phyloP scores from a whole-genome alignment of 1,284 basidiomycete genomes.

The Wolfiporia cocos region DNA sequence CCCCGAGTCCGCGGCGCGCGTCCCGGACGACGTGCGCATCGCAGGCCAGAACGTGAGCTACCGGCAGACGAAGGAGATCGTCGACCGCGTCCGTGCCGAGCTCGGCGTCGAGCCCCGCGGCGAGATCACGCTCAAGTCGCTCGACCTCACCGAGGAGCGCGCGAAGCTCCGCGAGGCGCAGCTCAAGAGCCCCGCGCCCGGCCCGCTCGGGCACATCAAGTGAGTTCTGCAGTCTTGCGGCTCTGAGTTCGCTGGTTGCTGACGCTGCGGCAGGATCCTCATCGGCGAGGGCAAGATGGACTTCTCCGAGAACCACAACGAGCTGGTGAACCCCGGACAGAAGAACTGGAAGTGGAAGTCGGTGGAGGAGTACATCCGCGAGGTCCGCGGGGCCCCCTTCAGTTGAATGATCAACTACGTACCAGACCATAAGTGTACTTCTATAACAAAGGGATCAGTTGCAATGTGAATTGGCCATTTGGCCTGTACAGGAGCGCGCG shows the following conservation, averaged over 20 bases:
- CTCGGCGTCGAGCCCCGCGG: slow-evolving; percentile 8
- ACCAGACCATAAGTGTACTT: too few relatives aligned
- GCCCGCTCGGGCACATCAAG: slow-evolving; percentile 5
- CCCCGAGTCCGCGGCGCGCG: slow-evolving; percentile 12
- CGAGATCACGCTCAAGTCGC: slow-evolving; percentile 12
- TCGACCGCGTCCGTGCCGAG: slow-evolving; percentile 11
- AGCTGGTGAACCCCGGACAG: slow-evolving; percentile 23
- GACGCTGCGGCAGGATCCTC: slow-evolving; percentile 13
- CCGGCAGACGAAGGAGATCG: slow-evolving; percentile 14
- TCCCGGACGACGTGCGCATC: slow-evolving; percentile 21
- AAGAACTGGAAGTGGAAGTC: slow-evolving; percentile 26
- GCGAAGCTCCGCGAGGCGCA: slow-evolving; percentile 10
- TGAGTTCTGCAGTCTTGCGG: slow-evolving; percentile 1
- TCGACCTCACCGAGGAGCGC: slow-evolving; percentile 11
- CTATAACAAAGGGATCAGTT: too few relatives aligned
- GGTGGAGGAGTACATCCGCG: slow-evolving; percentile 17
- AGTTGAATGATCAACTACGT: not conserved
- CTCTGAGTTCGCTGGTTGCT: not conserved
- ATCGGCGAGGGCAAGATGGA: slow-evolving; percentile 22
- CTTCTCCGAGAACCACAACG: slow-evolving; percentile 22
- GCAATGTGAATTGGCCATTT: too few relatives aligned
- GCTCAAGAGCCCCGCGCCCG: slow-evolving; percentile 6
- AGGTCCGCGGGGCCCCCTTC: slow-evolving; percentile 1
- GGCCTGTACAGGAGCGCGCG: too few relatives aligned
- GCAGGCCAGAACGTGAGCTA: slow-evolving; percentile 14